Base-by-base conservation (phyloP, 805 yeast genomes). In the Candida maesae region DNA sequence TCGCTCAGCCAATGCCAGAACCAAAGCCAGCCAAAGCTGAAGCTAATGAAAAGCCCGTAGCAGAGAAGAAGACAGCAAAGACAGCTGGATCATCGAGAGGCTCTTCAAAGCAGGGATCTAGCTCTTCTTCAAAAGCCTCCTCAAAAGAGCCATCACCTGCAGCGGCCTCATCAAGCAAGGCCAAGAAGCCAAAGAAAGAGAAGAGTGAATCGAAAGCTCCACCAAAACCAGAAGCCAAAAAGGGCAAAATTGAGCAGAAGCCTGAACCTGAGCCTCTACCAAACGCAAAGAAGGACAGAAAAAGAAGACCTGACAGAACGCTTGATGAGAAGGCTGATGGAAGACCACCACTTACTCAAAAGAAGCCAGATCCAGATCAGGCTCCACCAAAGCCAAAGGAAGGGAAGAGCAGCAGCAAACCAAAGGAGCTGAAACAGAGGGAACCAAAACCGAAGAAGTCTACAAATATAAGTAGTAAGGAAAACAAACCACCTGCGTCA, bases 391-490 rank as follows among this genome's bases (percentile, higher is more conserved):
- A 24, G 33, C n/a, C 15, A 19, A 11, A 13, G 18, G 20, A n/a
- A 20, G 26, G 7, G 20, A 17, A 19, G 31, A 24, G n/a, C n/a
- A n/a, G n/a, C n/a, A n/a, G 28, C 11, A 25, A 25, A n/a, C 28
- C 28, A 28, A 28, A 15, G 15, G 31, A 33, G n/a, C 18, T 14
- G 35, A 23, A 43, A n/a, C n/a, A n/a, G n/a, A n/a, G n/a, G n/a
- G n/a, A n/a, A 37, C 38, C 44, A 30, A 33, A 14, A 6, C 10
- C 38, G 42, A n/a, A 27, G 15, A 36, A 46, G 32, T 41, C 39
- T 18, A 28, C 28, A 35, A 36, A n/a, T 34, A 31, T 20, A 23
- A 33, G 23, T 11, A 23, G n/a, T 14, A 28, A 25, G 7, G 10
- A 21, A 10, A 21, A 10, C 7, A 21, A 21, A 7, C 10, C 24